Base-by-base conservation (phyloP, 371 early-diverging fungal species). In the Choanephora cucurbitarum region DNA sequence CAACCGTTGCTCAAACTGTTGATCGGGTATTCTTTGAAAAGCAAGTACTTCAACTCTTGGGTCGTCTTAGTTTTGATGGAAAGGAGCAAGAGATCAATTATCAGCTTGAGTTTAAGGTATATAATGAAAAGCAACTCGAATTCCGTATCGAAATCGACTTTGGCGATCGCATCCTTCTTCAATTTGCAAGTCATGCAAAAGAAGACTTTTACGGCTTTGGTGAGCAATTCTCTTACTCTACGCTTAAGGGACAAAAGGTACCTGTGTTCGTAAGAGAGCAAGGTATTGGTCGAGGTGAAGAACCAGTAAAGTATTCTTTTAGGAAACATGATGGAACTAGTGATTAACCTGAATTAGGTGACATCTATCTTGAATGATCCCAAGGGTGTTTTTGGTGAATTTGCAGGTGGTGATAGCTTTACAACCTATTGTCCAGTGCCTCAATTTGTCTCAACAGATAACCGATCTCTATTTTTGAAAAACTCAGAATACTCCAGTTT, bases 121-220 rank as follows among this genome's bases (percentile, higher is more conserved):
- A 62, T 28, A 55, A 47, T 19, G 56, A 48, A 47, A 46, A 55
- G 5, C 54, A 60, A 19, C 24, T 47, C 15, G 39, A 28, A n/a
- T 47, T 61, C 18, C 61, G 64, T 22, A 44, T 61, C 17, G 13
- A 47, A 13, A 66, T 64, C 60, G 46, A 37, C 10, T 9, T 13
- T 14, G 37, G 37, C 2, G 24, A 9, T 42, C 67, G 70, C 15
- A 33, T 67, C 0, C 33, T 70, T 4, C 28, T 72, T 15, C 62
- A 45, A 0, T 69, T 49, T 42, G 57, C 49, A 28, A 67, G 70
- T 34, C 55, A 58, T n/a, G 50, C 57, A 8, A 64, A 67, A 0
- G 76, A 75, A 55, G 59, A 67, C 13, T 67, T 75, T 50, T 75
- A 75, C 57, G 81, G 81, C 0, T 76, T 79, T 66, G 81, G 81